These are phyloP conservation scores for Limnanthes douglasii DNA, from an alignment of 345 rosid genomes.

Conservation along the genomic window DNA sequence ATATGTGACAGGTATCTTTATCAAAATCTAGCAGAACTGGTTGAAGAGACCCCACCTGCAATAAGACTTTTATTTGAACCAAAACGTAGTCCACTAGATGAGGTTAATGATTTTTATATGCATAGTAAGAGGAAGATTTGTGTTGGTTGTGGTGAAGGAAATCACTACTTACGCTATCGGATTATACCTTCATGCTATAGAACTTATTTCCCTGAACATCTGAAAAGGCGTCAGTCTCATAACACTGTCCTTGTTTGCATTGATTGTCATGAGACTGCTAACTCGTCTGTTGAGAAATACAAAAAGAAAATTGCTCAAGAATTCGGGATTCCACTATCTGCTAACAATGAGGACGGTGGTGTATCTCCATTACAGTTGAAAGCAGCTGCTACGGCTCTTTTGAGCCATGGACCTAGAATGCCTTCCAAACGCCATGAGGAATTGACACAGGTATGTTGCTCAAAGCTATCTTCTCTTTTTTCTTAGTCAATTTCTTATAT, in stretches of 20 bases:
- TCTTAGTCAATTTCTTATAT: too few relatives aligned
- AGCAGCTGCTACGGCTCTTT: conserved; percentile 71
- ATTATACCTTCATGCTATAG: conserved; percentile 75
- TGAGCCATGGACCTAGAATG: conserved; percentile 57
- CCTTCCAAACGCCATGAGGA: conserved; percentile 44
- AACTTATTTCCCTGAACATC: conserved; percentile 69
- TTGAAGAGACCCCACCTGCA: conserved; percentile 52
- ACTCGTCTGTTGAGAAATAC: conserved; percentile 67
- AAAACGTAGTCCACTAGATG: conserved; percentile 73
- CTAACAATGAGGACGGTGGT: conserved; percentile 32
- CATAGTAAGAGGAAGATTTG: conserved; percentile 71
- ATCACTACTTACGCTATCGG: conserved; percentile 62
- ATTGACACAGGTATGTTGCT: conserved; percentile 49
- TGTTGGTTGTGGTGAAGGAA: conserved; percentile 67
- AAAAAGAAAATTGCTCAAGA: conserved; percentile 40
- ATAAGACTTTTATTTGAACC: conserved; percentile 71
- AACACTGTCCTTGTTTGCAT: conserved; percentile 69
- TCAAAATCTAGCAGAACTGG: conserved; percentile 47
- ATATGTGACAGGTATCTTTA: conserved; percentile 39
- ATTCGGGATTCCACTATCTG: conserved; percentile 54
- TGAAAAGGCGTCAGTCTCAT: conserved; percentile 75
- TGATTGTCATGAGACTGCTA: conserved; percentile 70
- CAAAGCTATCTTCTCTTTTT: too few relatives aligned
- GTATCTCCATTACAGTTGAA: conserved; percentile 59
- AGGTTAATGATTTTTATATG: conserved; percentile 62